A percentile compares a stretch with the other conserved stretches of the same genome.
Conservation (phyloP, 257 asterid species). For the Solanum gracilifrons region DNA sequence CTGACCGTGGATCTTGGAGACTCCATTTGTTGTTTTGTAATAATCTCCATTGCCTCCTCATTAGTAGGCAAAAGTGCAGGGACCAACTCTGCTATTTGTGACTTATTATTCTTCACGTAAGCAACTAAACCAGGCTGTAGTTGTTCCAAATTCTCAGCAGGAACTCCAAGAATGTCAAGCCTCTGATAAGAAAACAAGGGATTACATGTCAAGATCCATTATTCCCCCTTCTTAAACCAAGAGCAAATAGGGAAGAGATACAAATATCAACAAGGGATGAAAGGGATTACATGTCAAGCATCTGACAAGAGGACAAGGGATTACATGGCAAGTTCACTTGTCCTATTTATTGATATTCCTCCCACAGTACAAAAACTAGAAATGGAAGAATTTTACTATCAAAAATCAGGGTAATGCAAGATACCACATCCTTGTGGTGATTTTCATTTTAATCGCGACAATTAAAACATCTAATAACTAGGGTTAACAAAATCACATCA, state of each 20-base stretch:
- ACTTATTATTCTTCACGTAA: conserved; percentile 44
- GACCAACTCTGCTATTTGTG: conserved; percentile 30
- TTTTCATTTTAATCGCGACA: background rate
- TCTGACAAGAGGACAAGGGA: background rate
- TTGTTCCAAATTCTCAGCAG: conserved; percentile 30
- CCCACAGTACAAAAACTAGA: background rate
- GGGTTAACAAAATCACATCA: background rate
- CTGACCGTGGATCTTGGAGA: conserved; percentile 7
- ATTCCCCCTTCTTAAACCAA: background rate
- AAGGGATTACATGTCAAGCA: background rate
- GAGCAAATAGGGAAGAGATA: background rate
- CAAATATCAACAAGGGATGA: background rate
- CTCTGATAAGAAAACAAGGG: conserved; percentile 40
- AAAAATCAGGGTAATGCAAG: background rate
- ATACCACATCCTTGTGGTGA: background rate
- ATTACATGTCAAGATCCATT: background rate
- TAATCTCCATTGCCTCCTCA: conserved; percentile 33
- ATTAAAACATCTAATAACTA: background rate
- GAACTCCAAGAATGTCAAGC: conserved; percentile 60
- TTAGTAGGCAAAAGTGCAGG: conserved; percentile 61
- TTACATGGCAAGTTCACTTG: background rate
- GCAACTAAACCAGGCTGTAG: conserved; percentile 54
- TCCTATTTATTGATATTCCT: background rate
- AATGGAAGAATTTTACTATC: background rate
- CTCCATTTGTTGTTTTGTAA: conserved; percentile 16